Percentiles rank a stretch among this genome's conserved stretches.
phyloP scores from a whole-genome alignment of 352 stramenopile species.

The Pythium chondricola region DNA sequence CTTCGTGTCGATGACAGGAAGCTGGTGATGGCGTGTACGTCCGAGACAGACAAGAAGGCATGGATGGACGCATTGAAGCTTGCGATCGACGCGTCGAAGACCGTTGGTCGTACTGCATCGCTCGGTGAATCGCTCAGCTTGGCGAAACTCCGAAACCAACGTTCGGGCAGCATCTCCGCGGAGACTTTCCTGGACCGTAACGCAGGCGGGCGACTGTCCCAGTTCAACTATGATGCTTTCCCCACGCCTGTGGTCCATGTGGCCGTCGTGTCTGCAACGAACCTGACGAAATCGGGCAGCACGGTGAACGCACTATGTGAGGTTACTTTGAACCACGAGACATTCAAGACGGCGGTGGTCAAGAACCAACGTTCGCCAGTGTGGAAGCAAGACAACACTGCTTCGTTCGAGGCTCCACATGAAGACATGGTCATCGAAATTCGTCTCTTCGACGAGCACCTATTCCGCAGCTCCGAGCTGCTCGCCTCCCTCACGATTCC shows the following conservation, averaged over 20 bases:
- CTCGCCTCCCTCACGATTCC: conserved; percentile 74
- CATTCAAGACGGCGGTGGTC: conserved; percentile 79
- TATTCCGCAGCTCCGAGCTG: conserved; percentile 69
- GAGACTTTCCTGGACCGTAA: conserved; percentile 71
- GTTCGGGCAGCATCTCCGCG: conserved; percentile 56
- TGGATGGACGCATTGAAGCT: conserved; percentile 86
- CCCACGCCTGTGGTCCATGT: conserved; percentile 75
- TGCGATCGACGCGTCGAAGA: conserved; percentile 79
- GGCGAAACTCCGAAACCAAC: conserved; percentile 54
- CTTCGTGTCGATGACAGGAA: conserved; percentile 68
- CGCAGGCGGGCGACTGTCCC: conserved; percentile 60
- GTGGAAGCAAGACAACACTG: conserved; percentile 83
- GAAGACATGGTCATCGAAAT: conserved; percentile 83
- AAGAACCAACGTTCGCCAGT: conserved; percentile 78
- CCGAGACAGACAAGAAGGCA: conserved; percentile 76
- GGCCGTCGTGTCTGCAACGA: conserved; percentile 73
- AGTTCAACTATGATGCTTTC: conserved; percentile 85
- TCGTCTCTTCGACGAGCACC: conserved; percentile 76
- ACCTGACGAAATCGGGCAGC: conserved; percentile 66
- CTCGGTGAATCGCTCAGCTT: conserved; percentile 43
- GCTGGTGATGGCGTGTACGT: conserved; percentile 81
- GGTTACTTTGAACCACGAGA: conserved; percentile 72
- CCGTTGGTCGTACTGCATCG: conserved; percentile 61
- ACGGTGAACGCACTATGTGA: conserved; percentile 79
- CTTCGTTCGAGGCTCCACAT: conserved; percentile 68